These are phyloP conservation scores for Xylariaceae sp. DNA, from an alignment of 2,329 filamentous ascomycete genomes.

Conservation along the genomic window DNA sequence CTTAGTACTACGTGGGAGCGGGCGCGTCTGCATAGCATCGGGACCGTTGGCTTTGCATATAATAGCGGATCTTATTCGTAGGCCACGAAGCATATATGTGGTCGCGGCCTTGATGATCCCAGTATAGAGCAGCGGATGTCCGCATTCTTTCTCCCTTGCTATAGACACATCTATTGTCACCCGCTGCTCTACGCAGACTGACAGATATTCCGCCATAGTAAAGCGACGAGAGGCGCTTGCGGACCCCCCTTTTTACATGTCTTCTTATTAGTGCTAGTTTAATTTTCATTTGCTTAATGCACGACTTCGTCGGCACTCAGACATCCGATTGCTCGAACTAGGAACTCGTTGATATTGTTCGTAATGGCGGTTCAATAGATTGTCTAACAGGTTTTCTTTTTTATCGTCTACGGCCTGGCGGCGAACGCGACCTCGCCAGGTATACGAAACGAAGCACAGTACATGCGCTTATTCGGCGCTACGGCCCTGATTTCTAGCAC, in stretches of 20 bases:
- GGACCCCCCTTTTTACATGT: neutral
- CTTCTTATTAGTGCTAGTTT: neutral
- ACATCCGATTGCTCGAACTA: conserved; percentile 5
- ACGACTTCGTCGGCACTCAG: neutral
- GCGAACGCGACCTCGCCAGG: conserved; percentile 84
- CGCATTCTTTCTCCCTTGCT: conserved; percentile 4
- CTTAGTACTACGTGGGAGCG: conserved; percentile 4
- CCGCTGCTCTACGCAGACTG: conserved; percentile 1
- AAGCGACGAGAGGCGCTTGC: neutral
- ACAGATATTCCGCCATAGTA: neutral
- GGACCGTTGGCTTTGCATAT: conserved; percentile 5
- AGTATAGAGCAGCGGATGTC: conserved; percentile 14
- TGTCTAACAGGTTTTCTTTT: conserved; percentile 1
- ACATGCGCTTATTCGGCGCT: conserved; percentile 94
- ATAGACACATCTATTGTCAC: neutral
- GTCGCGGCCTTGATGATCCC: neutral
- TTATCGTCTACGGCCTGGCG: conserved; percentile 30
- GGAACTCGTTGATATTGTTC: conserved; percentile 1
- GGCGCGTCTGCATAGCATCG: conserved; percentile 17
- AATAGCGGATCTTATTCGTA: conserved; percentile 3
- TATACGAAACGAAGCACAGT: conserved; percentile 89
- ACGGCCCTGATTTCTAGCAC: conserved; percentile 83
- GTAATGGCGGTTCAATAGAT: conserved; percentile 8
- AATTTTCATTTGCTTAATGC: neutral
- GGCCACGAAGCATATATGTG: neutral